Conservation (phyloP, 371 early-diverging fungal genomes). For the Mucor sp. region DNA sequence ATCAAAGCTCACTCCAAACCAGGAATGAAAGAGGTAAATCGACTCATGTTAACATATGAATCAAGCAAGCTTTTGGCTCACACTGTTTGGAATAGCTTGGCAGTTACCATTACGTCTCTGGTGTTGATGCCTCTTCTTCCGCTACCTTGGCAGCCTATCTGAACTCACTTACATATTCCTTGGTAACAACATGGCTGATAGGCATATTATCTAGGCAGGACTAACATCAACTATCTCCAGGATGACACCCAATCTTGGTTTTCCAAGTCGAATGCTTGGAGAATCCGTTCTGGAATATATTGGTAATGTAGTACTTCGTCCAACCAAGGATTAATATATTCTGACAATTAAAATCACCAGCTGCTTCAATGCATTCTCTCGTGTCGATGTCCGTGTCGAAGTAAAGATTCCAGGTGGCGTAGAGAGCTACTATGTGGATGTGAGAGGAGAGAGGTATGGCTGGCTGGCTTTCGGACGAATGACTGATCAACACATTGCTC, state of each 20-base stretch:
- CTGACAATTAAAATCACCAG: slow-evolving; percentile 37
- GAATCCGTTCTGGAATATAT: slow-evolving; percentile 72
- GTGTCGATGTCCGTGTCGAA: slow-evolving; percentile 96
- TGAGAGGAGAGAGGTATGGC: slow-evolving; percentile 68
- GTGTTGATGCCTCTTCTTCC: slow-evolving; percentile 93
- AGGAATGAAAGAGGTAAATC: slow-evolving; percentile 75
- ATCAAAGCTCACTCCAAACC: slow-evolving; percentile 86
- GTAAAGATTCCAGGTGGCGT: slow-evolving; percentile 98
- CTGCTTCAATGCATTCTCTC: slow-evolving; percentile 95
- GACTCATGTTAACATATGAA: background rate
- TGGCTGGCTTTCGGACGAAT: background rate
- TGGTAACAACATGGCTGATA: slow-evolving; percentile 53
- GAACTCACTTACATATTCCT: slow-evolving; percentile 91
- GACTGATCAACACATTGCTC: background rate
- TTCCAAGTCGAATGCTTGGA: slow-evolving; percentile 66
- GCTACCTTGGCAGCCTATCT: slow-evolving; percentile 94
- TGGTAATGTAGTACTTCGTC: slow-evolving; percentile 44
- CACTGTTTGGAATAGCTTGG: slow-evolving; percentile 29
- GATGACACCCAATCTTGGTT: slow-evolving; percentile 75
- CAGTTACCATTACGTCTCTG: slow-evolving; percentile 90
- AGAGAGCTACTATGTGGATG: slow-evolving; percentile 87
- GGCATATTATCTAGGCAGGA: background rate
- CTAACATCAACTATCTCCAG: slow-evolving; percentile 21
- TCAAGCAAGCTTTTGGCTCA: background rate
- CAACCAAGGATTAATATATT: background rate